phyloP scores from a whole-genome alignment of 129 eudicot species.

The Pittosporum tobira region DNA sequence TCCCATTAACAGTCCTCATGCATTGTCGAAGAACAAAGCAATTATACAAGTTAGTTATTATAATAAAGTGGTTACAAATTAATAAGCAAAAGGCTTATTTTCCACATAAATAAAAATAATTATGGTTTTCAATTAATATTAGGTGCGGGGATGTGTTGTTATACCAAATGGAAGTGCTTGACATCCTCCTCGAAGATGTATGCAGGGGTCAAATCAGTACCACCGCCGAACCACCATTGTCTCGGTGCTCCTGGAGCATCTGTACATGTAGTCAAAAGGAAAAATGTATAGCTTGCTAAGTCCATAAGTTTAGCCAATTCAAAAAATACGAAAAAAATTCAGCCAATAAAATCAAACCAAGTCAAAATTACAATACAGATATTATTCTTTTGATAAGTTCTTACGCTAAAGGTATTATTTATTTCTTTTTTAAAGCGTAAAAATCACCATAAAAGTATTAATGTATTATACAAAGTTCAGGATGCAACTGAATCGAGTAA shows the following conservation, averaged over 20 bases:
- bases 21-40: not conserved
- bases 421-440: too few relatives aligned
- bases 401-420: too few relatives aligned
- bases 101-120: not conserved
- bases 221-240: constrained; percentile 99
- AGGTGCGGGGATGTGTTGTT: not conserved
- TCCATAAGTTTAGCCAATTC: not conserved
- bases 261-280: constrained; percentile 20
- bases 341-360: not conserved
- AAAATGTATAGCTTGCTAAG: not conserved
- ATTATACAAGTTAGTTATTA: not conserved
- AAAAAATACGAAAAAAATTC: not conserved
- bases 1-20: not conserved
- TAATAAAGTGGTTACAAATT: not conserved
- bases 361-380: too few relatives aligned
- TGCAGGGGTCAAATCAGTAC: constrained; percentile 97
- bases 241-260: constrained; percentile 99
- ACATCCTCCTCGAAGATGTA: constrained; percentile 96
- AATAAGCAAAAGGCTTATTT: not conserved
- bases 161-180: constrained; percentile 78
- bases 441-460: too few relatives aligned
- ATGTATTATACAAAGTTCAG: not conserved
- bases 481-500: not conserved
- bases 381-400: too few relatives aligned
- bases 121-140: too few relatives aligned